Evolutionary conservation across 2,329 filamentous ascomycete genomes (phyloP), one percentile per base, ranked within the genome.

Genomic region (Leptoxyphium fumago): DNA sequence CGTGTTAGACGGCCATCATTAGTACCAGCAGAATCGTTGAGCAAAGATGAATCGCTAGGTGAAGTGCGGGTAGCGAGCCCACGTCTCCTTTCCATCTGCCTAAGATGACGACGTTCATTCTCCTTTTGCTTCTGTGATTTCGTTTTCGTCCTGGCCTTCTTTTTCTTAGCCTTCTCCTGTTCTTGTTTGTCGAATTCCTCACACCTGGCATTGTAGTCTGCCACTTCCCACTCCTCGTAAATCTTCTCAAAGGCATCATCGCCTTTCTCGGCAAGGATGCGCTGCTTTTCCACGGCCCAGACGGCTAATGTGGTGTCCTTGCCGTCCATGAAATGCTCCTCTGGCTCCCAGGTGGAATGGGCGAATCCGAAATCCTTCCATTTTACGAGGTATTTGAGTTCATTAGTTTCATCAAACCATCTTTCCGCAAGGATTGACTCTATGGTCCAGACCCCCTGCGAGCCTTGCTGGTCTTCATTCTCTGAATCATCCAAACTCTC

Each of bases 341-440:
- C 36, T 2, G 56, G 56, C 38, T 62, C 60, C 58, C 58, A 61
- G 1, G 54, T 58, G 14, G 50, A 48, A 11, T 48, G 42, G 9
- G 47, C 38, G 0, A 58, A 46, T 5, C 50, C 45, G 42, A 59
- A 62, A 21, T 54, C 55, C 18, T 52, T 48, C 60, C 60, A 62
- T 42, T 60, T 58, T 41, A 60, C 43, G 8, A 61, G 49, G 42
- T 57, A 61, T 11, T 43, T 9, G 18, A 28, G 10, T 15, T 30
- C 32, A 2, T 41, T 36, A 6, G 38, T 43, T 9, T 48, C 40
- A 8, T 49, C 44, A 8, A 42, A 29, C 28, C 48, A 36, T 10
- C 11, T 29, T 21, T 58, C 55, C 18, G 51, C 48, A 4, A 61
- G 45, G n/a, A 61, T 53, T 29, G 45, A 48, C 30, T 62, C 60